phyloP scores from a whole-genome alignment of 768 basidiomycete genomes.

The Suillus sp. region DNA sequence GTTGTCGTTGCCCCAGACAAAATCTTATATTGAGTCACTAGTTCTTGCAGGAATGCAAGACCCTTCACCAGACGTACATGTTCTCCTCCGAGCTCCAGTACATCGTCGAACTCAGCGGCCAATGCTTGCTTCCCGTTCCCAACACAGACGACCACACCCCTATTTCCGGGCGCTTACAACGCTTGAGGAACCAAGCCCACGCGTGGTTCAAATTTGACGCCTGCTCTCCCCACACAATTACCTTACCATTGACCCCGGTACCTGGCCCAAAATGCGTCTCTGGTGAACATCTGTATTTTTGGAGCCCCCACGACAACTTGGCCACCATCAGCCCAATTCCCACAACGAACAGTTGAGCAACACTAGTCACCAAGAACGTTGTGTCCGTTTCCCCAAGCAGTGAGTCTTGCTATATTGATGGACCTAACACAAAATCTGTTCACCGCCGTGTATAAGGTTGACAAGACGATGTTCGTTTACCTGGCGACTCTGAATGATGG shows the following conservation, averaged over 20 bases:
- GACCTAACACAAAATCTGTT: not conserved
- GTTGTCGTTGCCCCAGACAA: not conserved
- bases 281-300: not conserved
- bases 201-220: not conserved
- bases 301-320: not conserved
- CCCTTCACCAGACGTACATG: not conserved
- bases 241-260: not conserved
- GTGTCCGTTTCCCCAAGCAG: not conserved
- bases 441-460: not conserved
- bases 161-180: not conserved
- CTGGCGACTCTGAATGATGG: not conserved
- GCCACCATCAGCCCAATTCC: not conserved
- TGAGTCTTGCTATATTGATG: not conserved
- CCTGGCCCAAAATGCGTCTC: not conserved
- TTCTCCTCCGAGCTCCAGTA: not conserved
- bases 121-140: not conserved
- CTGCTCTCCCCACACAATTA: not conserved
- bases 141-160: not conserved
- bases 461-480: not conserved
- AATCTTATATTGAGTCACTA: not conserved
- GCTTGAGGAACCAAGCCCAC: not conserved
- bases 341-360: not conserved
- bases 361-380: not conserved
- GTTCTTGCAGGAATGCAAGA: not conserved
- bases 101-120: not conserved